Evolutionary conservation across 2,329 filamentous ascomycete species (phyloP), one percentile per base, ranked within the genome.

Genomic region (Geoglossum cookeanum): DNA sequence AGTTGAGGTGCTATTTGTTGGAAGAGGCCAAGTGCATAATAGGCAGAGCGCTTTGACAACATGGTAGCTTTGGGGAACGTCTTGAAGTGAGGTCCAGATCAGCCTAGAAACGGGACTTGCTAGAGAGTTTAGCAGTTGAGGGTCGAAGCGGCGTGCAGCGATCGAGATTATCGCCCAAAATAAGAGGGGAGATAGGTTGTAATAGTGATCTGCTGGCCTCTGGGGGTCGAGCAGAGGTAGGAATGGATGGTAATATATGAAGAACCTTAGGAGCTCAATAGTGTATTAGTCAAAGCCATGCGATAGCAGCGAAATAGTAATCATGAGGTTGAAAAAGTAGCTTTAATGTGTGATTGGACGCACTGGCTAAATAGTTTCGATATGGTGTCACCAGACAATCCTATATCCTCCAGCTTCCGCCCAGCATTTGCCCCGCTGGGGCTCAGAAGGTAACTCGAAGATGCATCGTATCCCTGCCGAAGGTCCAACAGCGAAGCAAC

Each of bases 161-260:
- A 89, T 82, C 39, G 84, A 79, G 51, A 90, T 74, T 59, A 91
- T 84, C 53, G 85, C 79, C 89, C 89, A 95, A 69, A 94, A 94
- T 1, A 95, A 77, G 13, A 95, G 74, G 3, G 83, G 81, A 55
- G 88, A 85, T 64, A 91, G 84, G 59, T 82, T 78, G 65, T 85
- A 85, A 67, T 87, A 92, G 58, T 81, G 74, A 52, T 92, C 84
- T 1, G 87, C 84, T 0, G 78, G 71, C 61, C 83, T 80, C 8
- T 75, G 66, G 4, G 80, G 75, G 63, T 82, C 84, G 61, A 91
- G 77, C 64, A 91, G 85, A 0, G 86, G 85, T 15, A 91, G 71
- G 65, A 86, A 91, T 1, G 80, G 82, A 66, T 92, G 86, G 67
- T 89, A 91, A 64, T 75, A 80, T 60, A 74, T 72, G 71, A 87